phyloP scores from a whole-genome alignment of 2,329 filamentous ascomycete species.

The Ophiocordyceps robertsii region DNA sequence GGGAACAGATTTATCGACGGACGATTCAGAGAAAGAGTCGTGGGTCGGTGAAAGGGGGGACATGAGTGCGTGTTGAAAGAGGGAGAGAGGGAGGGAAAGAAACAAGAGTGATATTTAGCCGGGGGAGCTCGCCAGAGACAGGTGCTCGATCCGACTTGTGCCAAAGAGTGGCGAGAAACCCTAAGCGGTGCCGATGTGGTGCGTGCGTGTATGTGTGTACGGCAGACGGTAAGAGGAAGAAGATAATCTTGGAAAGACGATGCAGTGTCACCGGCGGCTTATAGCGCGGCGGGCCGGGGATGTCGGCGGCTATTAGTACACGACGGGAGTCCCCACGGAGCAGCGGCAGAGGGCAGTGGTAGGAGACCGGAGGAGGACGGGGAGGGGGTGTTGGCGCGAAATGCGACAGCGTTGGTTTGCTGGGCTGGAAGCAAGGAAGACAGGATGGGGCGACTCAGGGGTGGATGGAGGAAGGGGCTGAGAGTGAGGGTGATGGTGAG shows the following conservation, averaged over 20 bases:
- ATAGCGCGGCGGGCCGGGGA: background rate
- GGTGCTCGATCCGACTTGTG: background rate
- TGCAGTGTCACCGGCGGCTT: background rate
- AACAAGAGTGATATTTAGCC: background rate
- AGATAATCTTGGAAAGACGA: background rate
- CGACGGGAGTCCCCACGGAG: background rate
- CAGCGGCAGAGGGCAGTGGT: background rate
- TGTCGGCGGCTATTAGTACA: background rate
- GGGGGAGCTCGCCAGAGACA: background rate
- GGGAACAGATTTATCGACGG: constrained; percentile 16
- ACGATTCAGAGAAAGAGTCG: constrained; percentile 20
- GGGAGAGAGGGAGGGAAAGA: background rate
- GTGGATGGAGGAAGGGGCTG: too few species aligned
- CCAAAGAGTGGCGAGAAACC: too few species aligned
- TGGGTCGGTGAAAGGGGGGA: constrained; percentile 10
- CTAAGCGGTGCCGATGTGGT: too few species aligned
- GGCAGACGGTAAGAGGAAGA: background rate
- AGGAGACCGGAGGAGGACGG: background rate
- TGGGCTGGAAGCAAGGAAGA: background rate
- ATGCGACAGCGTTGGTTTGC: background rate
- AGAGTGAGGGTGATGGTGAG: too few species aligned
- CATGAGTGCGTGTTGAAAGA: constrained; percentile 11
- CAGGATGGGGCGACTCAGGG: too few species aligned
- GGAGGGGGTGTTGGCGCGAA: background rate
- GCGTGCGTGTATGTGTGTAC: background rate